Percentiles rank a stretch among this genome's conserved stretches.
These are phyloP conservation scores for Tuber microsphaerosporum DNA, from an alignment of 495 filamentous ascomycete species.

Conservation along the genomic window DNA sequence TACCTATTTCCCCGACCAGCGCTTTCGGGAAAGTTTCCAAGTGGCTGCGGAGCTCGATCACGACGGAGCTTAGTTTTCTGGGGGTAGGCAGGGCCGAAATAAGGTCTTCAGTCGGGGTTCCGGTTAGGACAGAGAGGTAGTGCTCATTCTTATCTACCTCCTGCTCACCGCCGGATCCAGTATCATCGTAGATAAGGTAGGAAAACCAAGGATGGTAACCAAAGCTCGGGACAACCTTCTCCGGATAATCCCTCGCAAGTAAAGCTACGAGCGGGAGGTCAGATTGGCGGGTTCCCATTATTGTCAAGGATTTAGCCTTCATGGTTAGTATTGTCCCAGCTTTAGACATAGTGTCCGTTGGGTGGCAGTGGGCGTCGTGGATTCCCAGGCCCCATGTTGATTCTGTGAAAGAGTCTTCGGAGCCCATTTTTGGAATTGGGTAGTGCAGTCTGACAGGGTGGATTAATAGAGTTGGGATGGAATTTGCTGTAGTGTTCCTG, in stretches of 20 bases:
- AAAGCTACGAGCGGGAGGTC: conserved; percentile 79
- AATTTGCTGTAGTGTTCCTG: background rate
- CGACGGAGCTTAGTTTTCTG: conserved; percentile 57
- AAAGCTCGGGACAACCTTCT: conserved; percentile 66
- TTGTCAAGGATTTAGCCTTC: conserved; percentile 67
- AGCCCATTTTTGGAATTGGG: background rate
- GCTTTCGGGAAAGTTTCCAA: conserved; percentile 60
- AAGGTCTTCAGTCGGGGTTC: conserved; percentile 57
- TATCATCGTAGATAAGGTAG: conserved; percentile 69
- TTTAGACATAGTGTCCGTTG: conserved; percentile 86
- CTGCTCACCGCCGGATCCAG: background rate
- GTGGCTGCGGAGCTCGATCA: conserved; percentile 57
- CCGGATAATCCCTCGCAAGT: conserved; percentile 51
- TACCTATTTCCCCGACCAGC: conserved; percentile 79
- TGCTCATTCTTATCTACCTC: conserved; percentile 57
- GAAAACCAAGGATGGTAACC: conserved; percentile 99
- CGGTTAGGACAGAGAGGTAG: conserved; percentile 62
- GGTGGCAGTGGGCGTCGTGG: conserved; percentile 92
- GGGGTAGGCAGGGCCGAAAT: conserved; percentile 64
- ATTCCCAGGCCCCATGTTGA: conserved; percentile 71
- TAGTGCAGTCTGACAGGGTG: background rate
- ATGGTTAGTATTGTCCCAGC: conserved; percentile 62
- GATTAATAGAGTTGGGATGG: background rate
- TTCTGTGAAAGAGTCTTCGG: conserved; percentile 5
- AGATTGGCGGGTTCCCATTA: conserved; percentile 82